Conservation (phyloP, 208 protist genomes). For the Leptomonas pyrrhocoris region DNA sequence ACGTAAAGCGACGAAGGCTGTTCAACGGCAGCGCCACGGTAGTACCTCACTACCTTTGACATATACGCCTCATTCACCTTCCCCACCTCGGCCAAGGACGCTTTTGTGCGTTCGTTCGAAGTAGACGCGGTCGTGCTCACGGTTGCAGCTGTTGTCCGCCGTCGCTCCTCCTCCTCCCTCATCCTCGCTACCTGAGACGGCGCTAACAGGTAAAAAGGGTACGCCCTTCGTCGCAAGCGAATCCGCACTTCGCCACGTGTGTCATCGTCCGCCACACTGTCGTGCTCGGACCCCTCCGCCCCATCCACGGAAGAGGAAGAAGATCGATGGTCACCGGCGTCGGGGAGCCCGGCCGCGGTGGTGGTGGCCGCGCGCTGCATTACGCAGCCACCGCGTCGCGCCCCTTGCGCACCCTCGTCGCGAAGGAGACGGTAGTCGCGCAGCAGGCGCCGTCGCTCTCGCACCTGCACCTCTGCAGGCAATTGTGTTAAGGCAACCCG, state of each 20-base stretch:
- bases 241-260: slow-evolving; percentile 13
- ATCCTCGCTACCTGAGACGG: slow-evolving; percentile 14
- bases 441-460: slow-evolving; percentile 13
- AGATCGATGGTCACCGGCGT: background rate
- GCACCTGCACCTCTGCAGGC: slow-evolving; percentile 7
- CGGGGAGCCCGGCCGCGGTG: background rate
- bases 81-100: background rate
- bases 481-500: slow-evolving; percentile 22
- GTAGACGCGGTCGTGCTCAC: background rate
- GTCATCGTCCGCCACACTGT: background rate
- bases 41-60: background rate
- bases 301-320: background rate
- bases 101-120: background rate
- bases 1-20: slow-evolving; percentile 14
- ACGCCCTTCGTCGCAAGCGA: slow-evolving; percentile 3
- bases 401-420: slow-evolving; percentile 14
- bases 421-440: slow-evolving; percentile 20
- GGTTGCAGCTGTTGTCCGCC: background rate
- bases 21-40: background rate
- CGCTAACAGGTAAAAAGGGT: slow-evolving; percentile 20
- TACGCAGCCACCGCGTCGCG: slow-evolving; percentile 7
- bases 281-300: background rate
- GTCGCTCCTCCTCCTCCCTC: slow-evolving; percentile 1
- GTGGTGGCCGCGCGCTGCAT: slow-evolving; percentile 1
- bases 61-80: slow-evolving; percentile 6